A percentile compares a stretch with the other conserved stretches of the same genome.
phyloP scores from a whole-genome alignment of 2,329 filamentous ascomycete genomes.

The Alternaria sp. region DNA sequence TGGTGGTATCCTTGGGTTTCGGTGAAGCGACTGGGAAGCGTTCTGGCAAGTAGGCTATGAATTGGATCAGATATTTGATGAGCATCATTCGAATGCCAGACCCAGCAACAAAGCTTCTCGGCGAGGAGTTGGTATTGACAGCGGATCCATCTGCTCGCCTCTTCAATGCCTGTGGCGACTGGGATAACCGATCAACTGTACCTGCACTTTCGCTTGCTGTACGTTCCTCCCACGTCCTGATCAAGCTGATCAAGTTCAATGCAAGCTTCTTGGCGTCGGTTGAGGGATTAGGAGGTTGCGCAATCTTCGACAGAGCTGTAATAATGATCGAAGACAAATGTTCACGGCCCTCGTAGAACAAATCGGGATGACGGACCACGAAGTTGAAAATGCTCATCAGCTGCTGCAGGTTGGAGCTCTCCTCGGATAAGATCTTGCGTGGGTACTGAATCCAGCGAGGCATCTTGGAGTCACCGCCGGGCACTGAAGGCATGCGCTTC shows the following conservation, averaged over 20 bases:
- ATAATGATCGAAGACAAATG: constrained; percentile 91
- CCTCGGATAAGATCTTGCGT: constrained; percentile 88
- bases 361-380: constrained; percentile 85
- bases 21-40: constrained; percentile 72
- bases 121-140: constrained; percentile 63
- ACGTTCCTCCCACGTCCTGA: constrained; percentile 91
- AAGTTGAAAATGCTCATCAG: constrained; percentile 98
- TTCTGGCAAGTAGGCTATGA: constrained; percentile 89
- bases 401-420: constrained; percentile 93
- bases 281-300: constrained; percentile 80
- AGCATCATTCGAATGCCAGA: constrained; percentile 75
- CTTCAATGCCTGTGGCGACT: constrained; percentile 76
- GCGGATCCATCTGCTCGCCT: constrained; percentile 75
- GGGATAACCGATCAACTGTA: constrained; percentile 59
- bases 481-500: constrained; percentile 69
- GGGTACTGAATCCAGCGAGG: constrained; percentile 91
- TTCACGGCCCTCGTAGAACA: constrained; percentile 95
- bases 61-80: constrained; percentile 93
- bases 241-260: constrained; percentile 86
- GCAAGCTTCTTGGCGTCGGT: constrained; percentile 92
- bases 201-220: constrained; percentile 68
- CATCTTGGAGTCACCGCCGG: constrained; percentile 72
- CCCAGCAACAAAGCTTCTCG: constrained; percentile 51
- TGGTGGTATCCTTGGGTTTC: constrained; percentile 51
- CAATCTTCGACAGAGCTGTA: constrained; percentile 86